Evolutionary conservation across 2,329 filamentous ascomycete species (phyloP).

Genomic region (Monosporascus sp.): DNA sequence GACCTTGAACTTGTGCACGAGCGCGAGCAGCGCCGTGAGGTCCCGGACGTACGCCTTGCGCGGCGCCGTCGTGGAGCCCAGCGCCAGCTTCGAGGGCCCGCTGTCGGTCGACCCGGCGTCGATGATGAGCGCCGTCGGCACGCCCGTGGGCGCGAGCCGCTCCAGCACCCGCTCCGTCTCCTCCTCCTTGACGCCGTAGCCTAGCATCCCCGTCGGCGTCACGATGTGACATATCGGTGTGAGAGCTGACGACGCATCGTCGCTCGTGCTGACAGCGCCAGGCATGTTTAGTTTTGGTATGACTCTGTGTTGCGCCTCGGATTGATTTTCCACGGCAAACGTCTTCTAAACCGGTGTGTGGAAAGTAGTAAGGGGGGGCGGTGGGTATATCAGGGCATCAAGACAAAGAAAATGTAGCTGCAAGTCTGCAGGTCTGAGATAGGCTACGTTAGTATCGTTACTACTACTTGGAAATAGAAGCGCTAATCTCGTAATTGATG

Average conservation of each 20-base stretch:
- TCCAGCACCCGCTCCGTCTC: constrained; percentile 21
- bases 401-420: too few relatives aligned
- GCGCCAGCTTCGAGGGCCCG: constrained; percentile 35
- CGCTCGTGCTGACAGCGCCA: too few relatives aligned
- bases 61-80: constrained; percentile 34
- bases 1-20: constrained; percentile 27
- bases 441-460: too few relatives aligned
- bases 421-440: too few relatives aligned
- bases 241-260: not conserved
- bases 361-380: too few relatives aligned
- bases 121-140: constrained; percentile 27
- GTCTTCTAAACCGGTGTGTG: too few relatives aligned
- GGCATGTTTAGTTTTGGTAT: not conserved
- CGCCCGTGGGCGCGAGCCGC: constrained; percentile 17
- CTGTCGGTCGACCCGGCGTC: constrained; percentile 31
- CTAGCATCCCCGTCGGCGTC: constrained; percentile 43
- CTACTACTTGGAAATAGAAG: too few relatives aligned
- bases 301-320: too few relatives aligned
- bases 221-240: constrained; percentile 33
- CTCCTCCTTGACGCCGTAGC: constrained; percentile 38
- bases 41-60: constrained; percentile 36
- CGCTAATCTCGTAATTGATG: too few relatives aligned
- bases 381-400: too few relatives aligned
- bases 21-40: constrained; percentile 31
- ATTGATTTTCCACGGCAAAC: too few relatives aligned